phyloP scores from a whole-genome alignment of 331 rosid genomes.

The Telfairia occidentalis region DNA sequence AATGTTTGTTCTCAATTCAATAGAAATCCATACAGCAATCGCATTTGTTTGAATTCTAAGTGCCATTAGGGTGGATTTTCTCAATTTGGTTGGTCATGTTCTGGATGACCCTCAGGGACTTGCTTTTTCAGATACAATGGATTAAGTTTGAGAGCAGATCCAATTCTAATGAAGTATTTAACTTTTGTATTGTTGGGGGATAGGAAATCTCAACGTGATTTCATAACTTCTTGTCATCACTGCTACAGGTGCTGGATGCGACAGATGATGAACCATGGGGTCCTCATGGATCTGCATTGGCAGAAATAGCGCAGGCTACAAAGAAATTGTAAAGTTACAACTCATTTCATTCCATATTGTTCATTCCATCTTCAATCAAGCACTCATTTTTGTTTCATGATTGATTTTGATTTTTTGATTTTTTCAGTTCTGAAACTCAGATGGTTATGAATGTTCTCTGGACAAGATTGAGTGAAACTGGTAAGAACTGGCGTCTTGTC shows the following conservation, averaged over 20 bases:
- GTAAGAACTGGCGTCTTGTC: constrained; percentile 95
- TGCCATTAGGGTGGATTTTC: neutral
- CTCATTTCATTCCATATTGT: neutral
- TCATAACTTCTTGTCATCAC: constrained; percentile 8
- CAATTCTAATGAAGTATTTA: neutral
- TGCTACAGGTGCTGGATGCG: constrained; percentile 80
- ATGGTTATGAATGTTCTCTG: constrained; percentile 95
- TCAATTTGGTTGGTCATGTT: neutral
- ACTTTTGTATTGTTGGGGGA: neutral
- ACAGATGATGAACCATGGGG: constrained; percentile 99
- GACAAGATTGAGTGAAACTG: constrained; percentile 88
- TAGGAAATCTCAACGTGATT: neutral
- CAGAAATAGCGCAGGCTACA: constrained; percentile 91
- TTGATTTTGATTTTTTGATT: constrained; percentile 28
- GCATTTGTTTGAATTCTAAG: neutral
- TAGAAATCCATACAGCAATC: neutral
- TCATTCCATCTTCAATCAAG: neutral
- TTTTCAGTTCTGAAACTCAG: constrained; percentile 91
- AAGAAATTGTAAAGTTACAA: constrained; percentile 56
- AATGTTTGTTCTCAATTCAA: neutral
- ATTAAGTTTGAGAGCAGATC: neutral
- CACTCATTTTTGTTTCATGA: neutral
- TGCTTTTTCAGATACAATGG: neutral
- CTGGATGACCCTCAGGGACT: neutral
- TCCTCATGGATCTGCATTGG: constrained; percentile 85